Conservation (phyloP, 2,329 filamentous ascomycete genomes). For the Xylaria sp. region DNA sequence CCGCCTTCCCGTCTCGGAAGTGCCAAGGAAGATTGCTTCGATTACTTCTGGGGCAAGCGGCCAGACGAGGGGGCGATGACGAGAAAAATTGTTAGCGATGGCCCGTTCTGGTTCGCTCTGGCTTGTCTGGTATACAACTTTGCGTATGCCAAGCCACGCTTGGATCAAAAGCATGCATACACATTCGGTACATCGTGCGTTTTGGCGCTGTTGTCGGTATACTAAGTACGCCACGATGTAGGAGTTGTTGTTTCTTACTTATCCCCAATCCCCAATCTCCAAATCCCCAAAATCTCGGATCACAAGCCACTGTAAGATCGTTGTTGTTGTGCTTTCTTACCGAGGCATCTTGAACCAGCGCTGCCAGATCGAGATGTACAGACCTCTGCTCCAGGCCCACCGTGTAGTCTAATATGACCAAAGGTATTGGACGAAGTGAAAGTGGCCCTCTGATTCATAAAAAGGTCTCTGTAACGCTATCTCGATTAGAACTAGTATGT, state of each 20-base stretch:
- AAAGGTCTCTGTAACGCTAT: background rate
- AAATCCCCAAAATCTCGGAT: constrained; percentile 5
- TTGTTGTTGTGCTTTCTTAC: constrained; percentile 8
- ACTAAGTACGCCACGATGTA: background rate
- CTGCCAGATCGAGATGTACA: background rate
- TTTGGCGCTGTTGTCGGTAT: background rate
- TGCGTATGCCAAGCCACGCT: constrained; percentile 13
- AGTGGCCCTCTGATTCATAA: constrained; percentile 12
- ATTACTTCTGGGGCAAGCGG: background rate
- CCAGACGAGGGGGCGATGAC: background rate
- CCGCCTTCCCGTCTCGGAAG: constrained; percentile 19
- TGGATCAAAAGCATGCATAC: constrained; percentile 6
- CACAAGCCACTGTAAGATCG: constrained; percentile 13
- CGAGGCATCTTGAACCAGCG: constrained; percentile 23
- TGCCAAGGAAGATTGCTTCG: constrained; percentile 1
- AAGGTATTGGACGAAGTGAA: background rate
- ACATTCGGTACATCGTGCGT: constrained; percentile 1
- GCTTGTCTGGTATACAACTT: background rate
- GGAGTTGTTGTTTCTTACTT: background rate
- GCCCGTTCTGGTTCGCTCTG: background rate
- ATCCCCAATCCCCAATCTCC: constrained; percentile 5
- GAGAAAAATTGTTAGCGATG: background rate
- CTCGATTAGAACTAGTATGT: background rate
- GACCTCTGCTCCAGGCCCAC: background rate
- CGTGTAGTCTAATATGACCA: constrained; percentile 1